Conservation (phyloP, 306 rosid genomes). For the Pachyrhizus erosus region DNA sequence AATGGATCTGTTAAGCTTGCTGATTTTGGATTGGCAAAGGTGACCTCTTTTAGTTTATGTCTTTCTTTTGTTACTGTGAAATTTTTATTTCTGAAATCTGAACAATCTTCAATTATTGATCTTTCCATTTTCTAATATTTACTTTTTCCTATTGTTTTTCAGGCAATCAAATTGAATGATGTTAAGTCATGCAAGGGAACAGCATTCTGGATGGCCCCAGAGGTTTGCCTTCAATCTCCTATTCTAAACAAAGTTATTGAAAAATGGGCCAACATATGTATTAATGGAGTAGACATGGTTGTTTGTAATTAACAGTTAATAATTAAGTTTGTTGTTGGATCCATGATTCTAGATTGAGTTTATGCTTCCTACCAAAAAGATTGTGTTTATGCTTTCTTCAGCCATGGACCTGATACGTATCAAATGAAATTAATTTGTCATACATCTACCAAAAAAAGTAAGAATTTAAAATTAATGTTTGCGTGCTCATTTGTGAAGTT, state of each 20-base stretch:
- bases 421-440: conserved; percentile 13
- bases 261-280: conserved; percentile 25
- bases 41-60: conserved; percentile 35
- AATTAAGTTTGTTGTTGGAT: conserved; percentile 14
- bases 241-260: conserved; percentile 21
- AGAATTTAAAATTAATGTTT: conserved; percentile 13
- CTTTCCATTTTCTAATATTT: conserved; percentile 37
- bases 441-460: not conserved
- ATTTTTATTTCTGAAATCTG: not conserved
- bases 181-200: conserved; percentile 87
- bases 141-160: conserved; percentile 32
- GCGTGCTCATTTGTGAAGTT: conserved; percentile 29
- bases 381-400: conserved; percentile 27
- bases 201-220: conserved; percentile 99
- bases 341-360: conserved; percentile 25
- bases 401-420: conserved; percentile 21
- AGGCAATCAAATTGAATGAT: conserved; percentile 85
- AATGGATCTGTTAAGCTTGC: conserved; percentile 95
- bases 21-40: conserved; percentile 99
- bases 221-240: conserved; percentile 67
- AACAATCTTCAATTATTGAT: not conserved
- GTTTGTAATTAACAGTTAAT: not conserved
- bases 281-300: not conserved
- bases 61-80: not conserved
- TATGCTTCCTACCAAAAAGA: too few relatives aligned